A percentile compares a stretch with the other conserved stretches of the same genome.
Conservation (phyloP, 768 basidiomycete species). For the Hygrophorus russula region DNA sequence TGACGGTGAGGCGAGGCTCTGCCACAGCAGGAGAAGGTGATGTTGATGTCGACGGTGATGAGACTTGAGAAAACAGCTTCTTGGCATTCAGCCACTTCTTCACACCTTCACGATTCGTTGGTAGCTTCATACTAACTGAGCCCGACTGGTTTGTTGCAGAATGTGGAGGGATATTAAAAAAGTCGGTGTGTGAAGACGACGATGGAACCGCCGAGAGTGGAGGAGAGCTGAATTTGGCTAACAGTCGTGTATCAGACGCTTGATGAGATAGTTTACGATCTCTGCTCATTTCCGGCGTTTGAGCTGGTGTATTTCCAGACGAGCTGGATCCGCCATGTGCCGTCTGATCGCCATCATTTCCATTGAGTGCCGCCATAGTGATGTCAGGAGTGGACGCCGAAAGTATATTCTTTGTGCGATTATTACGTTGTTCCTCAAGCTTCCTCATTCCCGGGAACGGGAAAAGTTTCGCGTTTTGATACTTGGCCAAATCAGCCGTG, state of each 20-base stretch:
- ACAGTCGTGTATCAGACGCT: constrained; percentile 55
- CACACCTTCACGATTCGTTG: constrained; percentile 68
- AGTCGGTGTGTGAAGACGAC: constrained; percentile 38
- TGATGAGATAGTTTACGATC: constrained; percentile 61
- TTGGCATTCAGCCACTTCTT: constrained; percentile 68
- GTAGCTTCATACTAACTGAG: constrained; percentile 37
- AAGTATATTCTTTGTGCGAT: constrained; percentile 38
- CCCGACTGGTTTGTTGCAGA: constrained; percentile 26
- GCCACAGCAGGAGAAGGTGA: constrained; percentile 10
- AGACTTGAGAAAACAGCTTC: constrained; percentile 36
- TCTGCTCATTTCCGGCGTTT: constrained; percentile 37
- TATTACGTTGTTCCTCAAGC: constrained; percentile 62
- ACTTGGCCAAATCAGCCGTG: constrained; percentile 59
- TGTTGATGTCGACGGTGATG: constrained; percentile 23
- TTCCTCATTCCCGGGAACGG: constrained; percentile 84
- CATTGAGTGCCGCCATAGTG: constrained; percentile 27
- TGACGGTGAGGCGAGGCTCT: constrained; percentile 22
- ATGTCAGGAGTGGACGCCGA: constrained; percentile 36
- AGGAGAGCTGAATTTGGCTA: constrained; percentile 40
- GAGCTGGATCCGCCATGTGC: constrained; percentile 30
- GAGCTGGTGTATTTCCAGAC: constrained; percentile 37
- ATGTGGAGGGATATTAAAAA: constrained; percentile 29
- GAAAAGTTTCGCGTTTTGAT: constrained; percentile 71
- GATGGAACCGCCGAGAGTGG: constrained; percentile 30
- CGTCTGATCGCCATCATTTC: constrained; percentile 36